Conservation (phyloP, 192 early-diverging fungal species). For the Spizellomyces punctatus region DNA sequence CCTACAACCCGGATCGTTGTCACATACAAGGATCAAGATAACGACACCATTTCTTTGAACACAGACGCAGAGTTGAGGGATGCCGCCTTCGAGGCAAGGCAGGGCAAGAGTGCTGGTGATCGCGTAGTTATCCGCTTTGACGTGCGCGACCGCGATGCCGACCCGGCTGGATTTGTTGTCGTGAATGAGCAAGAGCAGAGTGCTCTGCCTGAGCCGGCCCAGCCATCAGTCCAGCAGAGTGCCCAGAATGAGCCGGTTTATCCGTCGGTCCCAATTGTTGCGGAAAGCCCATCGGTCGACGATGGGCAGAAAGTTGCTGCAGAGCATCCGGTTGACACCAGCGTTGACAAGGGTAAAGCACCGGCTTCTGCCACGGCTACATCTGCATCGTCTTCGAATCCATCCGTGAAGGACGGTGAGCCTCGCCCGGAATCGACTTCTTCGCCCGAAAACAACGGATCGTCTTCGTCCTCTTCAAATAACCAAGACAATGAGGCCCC, state of each 20-base stretch:
- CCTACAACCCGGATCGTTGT: constrained; percentile 14
- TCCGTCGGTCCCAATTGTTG: not conserved
- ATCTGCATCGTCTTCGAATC: too few relatives aligned
- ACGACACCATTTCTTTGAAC: constrained; percentile 35
- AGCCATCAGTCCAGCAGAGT: not conserved
- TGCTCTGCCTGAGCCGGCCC: not conserved
- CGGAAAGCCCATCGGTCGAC: not conserved
- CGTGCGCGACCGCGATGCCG: not conserved
- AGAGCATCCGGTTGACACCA: not conserved
- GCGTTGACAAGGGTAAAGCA: not conserved
- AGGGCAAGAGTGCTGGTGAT: not conserved
- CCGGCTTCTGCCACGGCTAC: not conserved
- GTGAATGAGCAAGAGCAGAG: not conserved
- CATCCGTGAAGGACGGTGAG: too few relatives aligned
- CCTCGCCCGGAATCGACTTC: not conserved
- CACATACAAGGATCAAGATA: constrained; percentile 34
- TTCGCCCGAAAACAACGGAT: not conserved
- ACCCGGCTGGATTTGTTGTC: not conserved
- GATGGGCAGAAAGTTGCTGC: not conserved
- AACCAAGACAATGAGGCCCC: not conserved
- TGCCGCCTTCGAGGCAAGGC: not conserved
- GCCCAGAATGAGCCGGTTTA: not conserved
- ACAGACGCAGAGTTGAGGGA: constrained; percentile 35
- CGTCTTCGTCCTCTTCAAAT: not conserved
- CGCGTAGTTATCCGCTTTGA: not conserved